phyloP scores from a whole-genome alignment of 208 protist genomes.

The Trichomonas gallinae region DNA sequence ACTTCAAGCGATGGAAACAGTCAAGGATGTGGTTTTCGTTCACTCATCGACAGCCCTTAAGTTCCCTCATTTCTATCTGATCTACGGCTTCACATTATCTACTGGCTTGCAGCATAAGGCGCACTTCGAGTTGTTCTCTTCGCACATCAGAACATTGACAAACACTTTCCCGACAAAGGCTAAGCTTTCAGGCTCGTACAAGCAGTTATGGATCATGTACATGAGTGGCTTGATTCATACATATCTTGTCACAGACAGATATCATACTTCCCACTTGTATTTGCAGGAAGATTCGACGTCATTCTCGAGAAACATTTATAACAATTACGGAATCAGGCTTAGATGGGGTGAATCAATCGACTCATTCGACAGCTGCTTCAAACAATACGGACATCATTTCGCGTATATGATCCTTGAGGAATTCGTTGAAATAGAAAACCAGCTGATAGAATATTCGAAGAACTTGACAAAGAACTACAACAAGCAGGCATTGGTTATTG shows the following conservation, averaged over 20 bases:
- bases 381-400: not conserved
- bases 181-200: not conserved
- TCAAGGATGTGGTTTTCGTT: not conserved
- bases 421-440: not conserved
- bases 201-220: not conserved
- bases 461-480: not conserved
- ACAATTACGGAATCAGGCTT: not conserved
- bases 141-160: not conserved
- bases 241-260: not conserved
- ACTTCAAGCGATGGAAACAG: not conserved
- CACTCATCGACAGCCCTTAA: too few species aligned
- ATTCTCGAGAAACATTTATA: not conserved
- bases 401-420: not conserved
- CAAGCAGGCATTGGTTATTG: not conserved
- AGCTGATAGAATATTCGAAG: not conserved
- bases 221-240: not conserved
- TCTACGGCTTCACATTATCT: not conserved
- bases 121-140: not conserved
- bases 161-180: not conserved
- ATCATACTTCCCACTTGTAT: not conserved
- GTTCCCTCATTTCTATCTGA: not conserved
- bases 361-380: not conserved
- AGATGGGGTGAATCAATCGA: not conserved
- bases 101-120: not conserved
- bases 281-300: not conserved